These are phyloP conservation scores for Candida albicans DNA, from an alignment of 1,139 yeast species.

Conservation along the genomic window DNA sequence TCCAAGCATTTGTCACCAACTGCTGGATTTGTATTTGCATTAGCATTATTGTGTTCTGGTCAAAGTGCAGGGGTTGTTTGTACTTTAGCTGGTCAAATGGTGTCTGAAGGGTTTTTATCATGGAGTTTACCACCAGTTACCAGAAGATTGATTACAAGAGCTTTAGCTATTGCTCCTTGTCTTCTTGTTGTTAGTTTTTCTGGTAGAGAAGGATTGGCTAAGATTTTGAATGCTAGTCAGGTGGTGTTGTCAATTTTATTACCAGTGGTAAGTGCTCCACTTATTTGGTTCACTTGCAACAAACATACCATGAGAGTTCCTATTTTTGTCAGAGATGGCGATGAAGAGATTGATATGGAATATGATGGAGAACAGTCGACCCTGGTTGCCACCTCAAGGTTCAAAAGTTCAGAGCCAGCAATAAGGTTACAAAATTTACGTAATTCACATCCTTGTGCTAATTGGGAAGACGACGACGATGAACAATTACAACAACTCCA, in stretches of 20 bases:
- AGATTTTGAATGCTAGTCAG: slow-evolving; percentile 80
- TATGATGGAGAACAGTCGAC: slow-evolving; percentile 18
- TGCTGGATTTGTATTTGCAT: slow-evolving; percentile 89
- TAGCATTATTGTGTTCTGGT: slow-evolving; percentile 92
- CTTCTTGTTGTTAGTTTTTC: slow-evolving; percentile 70
- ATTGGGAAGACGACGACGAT: slow-evolving; percentile 43
- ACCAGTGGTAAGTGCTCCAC: slow-evolving; percentile 89
- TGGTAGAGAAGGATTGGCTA: slow-evolving; percentile 85
- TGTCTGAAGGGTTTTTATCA: slow-evolving; percentile 85
- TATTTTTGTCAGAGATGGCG: slow-evolving; percentile 34
- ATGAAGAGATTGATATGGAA: slow-evolving; percentile 23
- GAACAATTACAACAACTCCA: slow-evolving; percentile 13
- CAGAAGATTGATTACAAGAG: slow-evolving; percentile 79
- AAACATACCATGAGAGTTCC: slow-evolving; percentile 77
- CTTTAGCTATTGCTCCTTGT: slow-evolving; percentile 87
- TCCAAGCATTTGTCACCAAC: slow-evolving; percentile 76
- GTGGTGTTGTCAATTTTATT: slow-evolving; percentile 81
- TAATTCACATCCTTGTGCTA: slow-evolving; percentile 47
- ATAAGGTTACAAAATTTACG: slow-evolving; percentile 43
- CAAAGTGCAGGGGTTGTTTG: slow-evolving; percentile 98
- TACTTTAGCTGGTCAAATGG: slow-evolving; percentile 96
- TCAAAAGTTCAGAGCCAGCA: slow-evolving; percentile 40
- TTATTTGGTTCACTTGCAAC: slow-evolving; percentile 78
- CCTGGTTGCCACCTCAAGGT: slow-evolving; percentile 18
- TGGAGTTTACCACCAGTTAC: slow-evolving; percentile 89